Conservation (phyloP, 2,329 filamentous ascomycete species). For the Chaetomiaceae sp. region DNA sequence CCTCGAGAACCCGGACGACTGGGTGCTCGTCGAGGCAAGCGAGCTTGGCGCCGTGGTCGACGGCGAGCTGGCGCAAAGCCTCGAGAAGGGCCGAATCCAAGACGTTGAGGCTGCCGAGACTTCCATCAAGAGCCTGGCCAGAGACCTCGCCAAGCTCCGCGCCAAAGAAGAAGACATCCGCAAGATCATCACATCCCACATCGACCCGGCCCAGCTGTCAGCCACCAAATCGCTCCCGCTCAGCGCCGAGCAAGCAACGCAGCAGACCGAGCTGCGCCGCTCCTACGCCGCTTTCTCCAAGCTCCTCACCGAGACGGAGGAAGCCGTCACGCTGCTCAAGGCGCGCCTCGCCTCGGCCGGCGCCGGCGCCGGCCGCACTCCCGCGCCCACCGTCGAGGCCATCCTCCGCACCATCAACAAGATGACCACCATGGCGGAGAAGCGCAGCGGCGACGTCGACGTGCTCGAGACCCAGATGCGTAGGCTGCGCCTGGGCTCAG, state of each 20-base stretch:
- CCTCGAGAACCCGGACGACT: constrained; percentile 61
- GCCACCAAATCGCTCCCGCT: constrained; percentile 64
- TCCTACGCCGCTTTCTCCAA: constrained; percentile 69
- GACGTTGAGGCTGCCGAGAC: constrained; percentile 63
- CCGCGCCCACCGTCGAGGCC: constrained; percentile 68
- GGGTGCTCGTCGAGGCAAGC: constrained; percentile 70
- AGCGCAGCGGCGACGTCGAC: constrained; percentile 84
- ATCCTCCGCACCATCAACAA: constrained; percentile 87
- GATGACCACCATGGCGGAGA: constrained; percentile 89
- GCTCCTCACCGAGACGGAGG: constrained; percentile 70
- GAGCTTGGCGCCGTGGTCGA: constrained; percentile 61
- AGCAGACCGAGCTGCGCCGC: constrained; percentile 76
- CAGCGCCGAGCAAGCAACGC: constrained; percentile 74
- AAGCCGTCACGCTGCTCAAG: constrained; percentile 70
- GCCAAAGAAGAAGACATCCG: constrained; percentile 73
- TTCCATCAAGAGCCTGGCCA: constrained; percentile 59
- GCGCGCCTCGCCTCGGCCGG: constrained; percentile 63
- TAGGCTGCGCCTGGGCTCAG: constrained; percentile 32
- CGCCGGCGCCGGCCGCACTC: constrained; percentile 41
- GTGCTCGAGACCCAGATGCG: constrained; percentile 83
- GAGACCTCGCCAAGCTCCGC: constrained; percentile 65
- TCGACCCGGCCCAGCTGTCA: constrained; percentile 62
- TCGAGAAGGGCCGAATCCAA: constrained; percentile 63
- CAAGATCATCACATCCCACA: constrained; percentile 63
- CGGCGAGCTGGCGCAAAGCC: constrained; percentile 53